Conservation (phyloP, 1,284 basidiomycete species). For the Coniferiporia sulphurascens region DNA sequence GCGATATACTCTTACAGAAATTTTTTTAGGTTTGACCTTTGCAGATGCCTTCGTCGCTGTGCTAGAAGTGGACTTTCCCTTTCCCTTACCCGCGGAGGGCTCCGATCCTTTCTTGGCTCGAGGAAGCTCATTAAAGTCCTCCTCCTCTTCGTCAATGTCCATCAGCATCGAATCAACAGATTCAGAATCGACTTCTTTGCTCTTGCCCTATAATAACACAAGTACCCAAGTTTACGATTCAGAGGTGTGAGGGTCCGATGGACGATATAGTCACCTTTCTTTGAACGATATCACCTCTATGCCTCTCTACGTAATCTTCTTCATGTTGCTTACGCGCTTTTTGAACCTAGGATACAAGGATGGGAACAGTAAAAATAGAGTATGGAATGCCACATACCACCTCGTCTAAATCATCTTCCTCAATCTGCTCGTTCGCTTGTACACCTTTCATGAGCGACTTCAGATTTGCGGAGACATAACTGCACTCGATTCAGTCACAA, state of each 20-base stretch:
- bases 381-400: conserved; percentile 42
- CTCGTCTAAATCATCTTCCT: conserved; percentile 72
- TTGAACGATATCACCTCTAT: conserved; percentile 32
- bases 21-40: conserved; percentile 28
- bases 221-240: conserved; percentile 26
- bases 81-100: conserved; percentile 20
- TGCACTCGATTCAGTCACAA: conserved; percentile 27
- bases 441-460: conserved; percentile 64
- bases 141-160: conserved; percentile 47
- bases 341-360: conserved; percentile 40
- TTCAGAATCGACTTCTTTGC: conserved; percentile 47
- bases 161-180: conserved; percentile 82
- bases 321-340: conserved; percentile 66
- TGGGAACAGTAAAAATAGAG: background rate
- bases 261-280: conserved; percentile 33
- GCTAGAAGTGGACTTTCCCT: conserved; percentile 4
- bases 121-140: conserved; percentile 47
- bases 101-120: conserved; percentile 39
- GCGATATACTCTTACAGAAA: conserved; percentile 16
- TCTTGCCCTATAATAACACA: conserved; percentile 35
- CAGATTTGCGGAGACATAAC: conserved; percentile 65
- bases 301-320: conserved; percentile 49
- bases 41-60: conserved; percentile 20
- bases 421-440: conserved; percentile 55
- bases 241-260: background rate